Base-by-base conservation (phyloP, 176 grass and related monocot species). In the Avena sativa region DNA sequence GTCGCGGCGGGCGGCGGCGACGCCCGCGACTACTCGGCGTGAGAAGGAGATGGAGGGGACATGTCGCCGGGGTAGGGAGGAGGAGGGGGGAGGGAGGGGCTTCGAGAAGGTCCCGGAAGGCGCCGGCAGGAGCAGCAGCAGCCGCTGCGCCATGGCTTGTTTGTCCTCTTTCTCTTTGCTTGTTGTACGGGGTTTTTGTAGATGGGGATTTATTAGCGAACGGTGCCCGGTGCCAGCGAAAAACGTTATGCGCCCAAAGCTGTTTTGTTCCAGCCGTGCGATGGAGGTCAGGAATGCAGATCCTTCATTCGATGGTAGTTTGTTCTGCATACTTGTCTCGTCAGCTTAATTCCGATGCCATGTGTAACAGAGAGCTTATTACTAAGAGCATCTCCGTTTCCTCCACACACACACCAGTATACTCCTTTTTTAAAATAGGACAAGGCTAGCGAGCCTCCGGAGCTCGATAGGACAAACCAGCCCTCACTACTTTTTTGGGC, bases 81-180 rank as follows among this genome's bases (percentile, higher is more conserved):
- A 13, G 25, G n/a, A 30, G 0, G 28, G 76, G 12, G 51, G 12
- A 17, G 60, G 6, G 30, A 85, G 32, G 55, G 90, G 78, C 53
- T 85, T 88, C 82, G 44, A 88, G 86, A 91, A 85, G 62, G 78
- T 85, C 62, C 86, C 46, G 61, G 46, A 88, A 82, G 90, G 82
- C 44, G 82, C 82, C 12, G 86, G 55, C 32, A 65, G 62, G 71
- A 88, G 76, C 12, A 91, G 82, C 1, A 88, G 82, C 16, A 78
- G 78, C 71, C 71, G 90, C 90, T 72, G 82, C 86, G 90, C 86
- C 90, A 91, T 91, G 74, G 80, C 13, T 85, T 73, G 44, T 77
- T 78, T 6, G n/a, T 12, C 4, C 51, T 28, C 1, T 15, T 20
- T 43, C 25, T 7, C 79, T 53, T 84, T 83, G 73, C 64, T 72